Percentiles rank a stretch among this genome's conserved stretches.
Conservation (phyloP, 2,329 filamentous ascomycete species). For the Alternaria gansuensis region DNA sequence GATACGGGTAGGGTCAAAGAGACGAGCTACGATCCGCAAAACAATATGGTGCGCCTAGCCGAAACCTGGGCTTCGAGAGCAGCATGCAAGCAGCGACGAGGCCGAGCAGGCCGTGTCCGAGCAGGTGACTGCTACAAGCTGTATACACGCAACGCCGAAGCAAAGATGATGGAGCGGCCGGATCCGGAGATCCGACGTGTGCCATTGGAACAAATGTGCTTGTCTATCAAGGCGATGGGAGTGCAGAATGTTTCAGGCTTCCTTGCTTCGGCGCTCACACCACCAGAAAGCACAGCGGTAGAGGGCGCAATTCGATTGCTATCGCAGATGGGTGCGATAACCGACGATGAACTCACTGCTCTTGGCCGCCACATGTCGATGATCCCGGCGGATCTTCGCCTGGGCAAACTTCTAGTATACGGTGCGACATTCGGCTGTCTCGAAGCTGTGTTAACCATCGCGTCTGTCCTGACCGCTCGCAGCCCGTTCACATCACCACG, state of each 20-base stretch:
- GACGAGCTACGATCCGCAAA: constrained; percentile 89
- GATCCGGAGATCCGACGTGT: constrained; percentile 95
- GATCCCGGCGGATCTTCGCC: constrained; percentile 91
- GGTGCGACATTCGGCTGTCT: constrained; percentile 93
- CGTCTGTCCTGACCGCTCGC: constrained; percentile 87
- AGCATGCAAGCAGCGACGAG: constrained; percentile 91
- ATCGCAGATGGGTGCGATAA: constrained; percentile 85
- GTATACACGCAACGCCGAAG: constrained; percentile 85
- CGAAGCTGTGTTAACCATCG: constrained; percentile 86
- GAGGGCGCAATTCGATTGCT: constrained; percentile 83
- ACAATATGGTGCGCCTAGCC: constrained; percentile 91
- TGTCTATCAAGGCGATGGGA: constrained; percentile 95
- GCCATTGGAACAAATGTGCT: constrained; percentile 89
- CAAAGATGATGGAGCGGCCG: constrained; percentile 84
- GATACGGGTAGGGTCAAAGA: constrained; percentile 97
- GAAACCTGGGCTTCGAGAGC: constrained; percentile 96
- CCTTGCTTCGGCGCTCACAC: constrained; percentile 85
- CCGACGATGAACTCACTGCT: constrained; percentile 85
- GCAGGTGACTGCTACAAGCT: constrained; percentile 95
- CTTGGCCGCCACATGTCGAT: constrained; percentile 92
- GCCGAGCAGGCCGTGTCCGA: constrained; percentile 90
- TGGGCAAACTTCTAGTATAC: constrained; percentile 94
- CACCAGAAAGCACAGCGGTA: constrained; percentile 84
- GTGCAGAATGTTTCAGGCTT: constrained; percentile 83
- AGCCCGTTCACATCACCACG: constrained; percentile 87